Conservation (phyloP, 306 rosid species). For the Styphnolobium japonicum region DNA sequence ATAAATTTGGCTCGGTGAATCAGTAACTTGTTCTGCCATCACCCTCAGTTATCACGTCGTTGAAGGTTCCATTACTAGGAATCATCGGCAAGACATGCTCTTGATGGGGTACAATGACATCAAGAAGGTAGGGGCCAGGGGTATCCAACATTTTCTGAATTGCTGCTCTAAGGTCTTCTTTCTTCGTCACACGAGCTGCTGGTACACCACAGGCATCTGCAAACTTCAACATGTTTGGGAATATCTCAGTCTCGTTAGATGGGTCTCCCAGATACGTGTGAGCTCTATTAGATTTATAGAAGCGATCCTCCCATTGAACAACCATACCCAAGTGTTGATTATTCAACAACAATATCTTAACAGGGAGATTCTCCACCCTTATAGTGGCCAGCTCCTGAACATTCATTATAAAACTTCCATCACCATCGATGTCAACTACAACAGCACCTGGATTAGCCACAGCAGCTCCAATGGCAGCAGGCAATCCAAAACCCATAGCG, state of each 20-base stretch:
- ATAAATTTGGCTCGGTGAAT: background rate
- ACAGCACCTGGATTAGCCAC: constrained; percentile 58
- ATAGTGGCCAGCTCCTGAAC: constrained; percentile 85
- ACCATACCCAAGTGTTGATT: constrained; percentile 97
- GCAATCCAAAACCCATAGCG: constrained; percentile 93
- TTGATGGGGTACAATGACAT: constrained; percentile 90
- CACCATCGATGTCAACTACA: constrained; percentile 87
- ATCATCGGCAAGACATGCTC: constrained; percentile 95
- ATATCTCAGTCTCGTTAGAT: constrained; percentile 51
- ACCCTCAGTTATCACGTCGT: constrained; percentile 86
- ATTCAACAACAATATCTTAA: constrained; percentile 72
- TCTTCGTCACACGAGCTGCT: constrained; percentile 71
- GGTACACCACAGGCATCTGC: constrained; percentile 80
- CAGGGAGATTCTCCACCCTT: constrained; percentile 77
- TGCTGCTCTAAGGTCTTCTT: constrained; percentile 62
- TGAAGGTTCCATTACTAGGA: constrained; percentile 76
- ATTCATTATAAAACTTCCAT: constrained; percentile 90
- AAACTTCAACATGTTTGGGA: constrained; percentile 72
- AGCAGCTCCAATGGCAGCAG: constrained; percentile 87
- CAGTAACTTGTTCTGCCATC: constrained; percentile 70
- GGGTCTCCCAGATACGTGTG: constrained; percentile 84
- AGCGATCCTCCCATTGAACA: constrained; percentile 89
- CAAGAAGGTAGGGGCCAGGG: constrained; percentile 82
- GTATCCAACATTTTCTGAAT: constrained; percentile 85
- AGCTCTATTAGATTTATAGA: constrained; percentile 84